A percentile compares a stretch with the other conserved stretches of the same genome.
Evolutionary conservation across 1,284 basidiomycete genomes (phyloP).

Genomic region (Trichosporon sp.): DNA sequence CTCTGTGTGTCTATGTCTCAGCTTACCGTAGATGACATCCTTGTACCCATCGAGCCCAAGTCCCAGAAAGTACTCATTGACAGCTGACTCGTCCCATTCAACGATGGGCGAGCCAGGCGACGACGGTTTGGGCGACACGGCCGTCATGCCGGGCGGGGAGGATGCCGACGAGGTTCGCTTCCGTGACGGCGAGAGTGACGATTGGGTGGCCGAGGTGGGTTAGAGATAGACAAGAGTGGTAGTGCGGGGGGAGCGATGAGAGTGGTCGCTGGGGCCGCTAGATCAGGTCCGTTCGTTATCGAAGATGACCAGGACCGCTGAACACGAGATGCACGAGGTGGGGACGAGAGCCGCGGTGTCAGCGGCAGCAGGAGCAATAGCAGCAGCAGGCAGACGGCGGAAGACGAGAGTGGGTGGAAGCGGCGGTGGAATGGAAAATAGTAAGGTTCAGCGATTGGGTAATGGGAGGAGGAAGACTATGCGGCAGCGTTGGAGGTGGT

Average conservation of each 20-base stretch:
- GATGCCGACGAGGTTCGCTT: not conserved
- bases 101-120: constrained; percentile 38
- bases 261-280: too few relatives aligned
- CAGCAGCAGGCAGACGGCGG: not conserved
- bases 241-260: not conserved
- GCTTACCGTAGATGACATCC: constrained; percentile 49
- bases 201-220: not conserved
- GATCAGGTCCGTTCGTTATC: not conserved
- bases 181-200: not conserved
- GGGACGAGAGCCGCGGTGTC: not conserved
- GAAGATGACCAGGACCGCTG: not conserved
- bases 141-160: constrained; percentile 20
- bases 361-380: not conserved
- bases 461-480: not conserved
- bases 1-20: not conserved
- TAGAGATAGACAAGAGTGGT: not conserved
- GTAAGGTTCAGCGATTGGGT: not conserved
- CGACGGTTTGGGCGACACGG: constrained; percentile 15
- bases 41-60: constrained; percentile 79
- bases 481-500: not conserved
- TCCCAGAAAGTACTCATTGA: constrained; percentile 65
- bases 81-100: constrained; percentile 76
- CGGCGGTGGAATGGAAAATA: constrained; percentile 1
- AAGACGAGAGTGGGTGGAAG: not conserved
- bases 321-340: not conserved